Base-by-base conservation (phyloP, 2,329 filamentous ascomycete species). In the Aspergillus thermomutatus region DNA sequence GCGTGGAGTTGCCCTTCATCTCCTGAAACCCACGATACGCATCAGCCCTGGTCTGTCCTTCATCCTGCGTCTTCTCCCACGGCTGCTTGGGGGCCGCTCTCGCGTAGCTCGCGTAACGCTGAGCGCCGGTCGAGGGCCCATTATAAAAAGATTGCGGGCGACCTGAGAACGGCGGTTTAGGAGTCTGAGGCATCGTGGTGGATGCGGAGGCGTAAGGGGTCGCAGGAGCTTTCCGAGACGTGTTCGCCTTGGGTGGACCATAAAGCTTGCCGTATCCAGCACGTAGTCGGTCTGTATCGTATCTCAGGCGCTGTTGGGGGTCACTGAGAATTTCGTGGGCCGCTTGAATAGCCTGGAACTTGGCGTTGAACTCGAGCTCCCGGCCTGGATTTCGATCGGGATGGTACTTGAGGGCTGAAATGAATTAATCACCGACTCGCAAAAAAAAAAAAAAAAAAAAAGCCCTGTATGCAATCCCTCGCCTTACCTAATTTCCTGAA, bases 341-440 rank as follows among this genome's bases (percentile, higher is more conserved):
- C 4, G 89, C 85, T 73, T 95, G 90, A 50, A 96, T 95, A 50
- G 87, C 84, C 72, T 95, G 90, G 68, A 96, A 96, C 68, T 90
- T 89, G 31, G 88, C 81, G 63, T 90, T 90, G 69, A 88, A 89
- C 68, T 93, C 90, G 56, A 84, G 77, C 75, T 96, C 91, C 68
- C 84, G 85, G 52, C 92, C 92, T 10, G 88, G 90, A 69, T 96
- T 96, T 58, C 92, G 88, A 72, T 96, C 92, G 7, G 92, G 92
- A 69, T 96, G 92, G 68, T 89, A 95, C 72, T 90, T 89, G 49
- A 95, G 80, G 49, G 91, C 91, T 91, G 55, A 45, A 37, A 28
- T 31, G 37, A 9, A 48, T 69, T 43, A 66, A 56, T 50, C 27
- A 34, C 4, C 7, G 9, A 3, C 17, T 43, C 37, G 40, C 46